Conservation (phyloP, 495 filamentous ascomycete genomes). For the Trypethelium eluteriae region DNA sequence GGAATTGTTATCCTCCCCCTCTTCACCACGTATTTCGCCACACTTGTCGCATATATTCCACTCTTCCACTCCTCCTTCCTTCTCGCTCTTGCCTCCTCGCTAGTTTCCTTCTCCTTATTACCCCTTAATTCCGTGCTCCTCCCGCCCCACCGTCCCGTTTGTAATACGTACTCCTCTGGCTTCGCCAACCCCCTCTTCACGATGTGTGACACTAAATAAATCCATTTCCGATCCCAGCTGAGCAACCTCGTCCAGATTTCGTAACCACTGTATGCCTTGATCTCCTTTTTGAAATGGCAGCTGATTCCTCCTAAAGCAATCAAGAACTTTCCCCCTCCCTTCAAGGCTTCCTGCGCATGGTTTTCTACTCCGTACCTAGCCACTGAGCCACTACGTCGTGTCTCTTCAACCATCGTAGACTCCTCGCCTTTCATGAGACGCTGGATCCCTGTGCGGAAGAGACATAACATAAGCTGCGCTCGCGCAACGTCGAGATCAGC, state of each 20-base stretch:
- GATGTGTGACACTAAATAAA: conserved; percentile 68
- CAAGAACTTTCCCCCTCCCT: conserved; percentile 37
- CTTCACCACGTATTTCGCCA: conserved; percentile 89
- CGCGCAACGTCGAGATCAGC: conserved; percentile 64
- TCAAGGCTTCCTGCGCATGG: background rate
- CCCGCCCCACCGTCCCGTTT: conserved; percentile 35
- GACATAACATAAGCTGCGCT: conserved; percentile 50
- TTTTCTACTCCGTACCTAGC: background rate
- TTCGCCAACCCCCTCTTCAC: conserved; percentile 52
- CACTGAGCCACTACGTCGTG: conserved; percentile 7
- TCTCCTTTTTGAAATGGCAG: conserved; percentile 60
- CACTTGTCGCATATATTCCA: conserved; percentile 58
- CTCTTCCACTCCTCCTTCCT: conserved; percentile 19
- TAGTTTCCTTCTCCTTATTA: conserved; percentile 24
- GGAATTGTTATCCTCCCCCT: conserved; percentile 76
- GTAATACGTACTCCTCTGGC: conserved; percentile 42
- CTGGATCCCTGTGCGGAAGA: conserved; percentile 51
- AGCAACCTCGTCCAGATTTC: conserved; percentile 62
- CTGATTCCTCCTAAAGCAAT: conserved; percentile 61
- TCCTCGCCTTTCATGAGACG: conserved; percentile 30
- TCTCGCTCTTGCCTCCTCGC: conserved; percentile 27
- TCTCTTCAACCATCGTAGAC: conserved; percentile 23
- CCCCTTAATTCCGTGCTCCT: conserved; percentile 13
- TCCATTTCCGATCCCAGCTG: conserved; percentile 78
- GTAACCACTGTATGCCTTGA: conserved; percentile 56